phyloP scores from a whole-genome alignment of 2,329 filamentous ascomycete genomes.

The Aulographum hederae region DNA sequence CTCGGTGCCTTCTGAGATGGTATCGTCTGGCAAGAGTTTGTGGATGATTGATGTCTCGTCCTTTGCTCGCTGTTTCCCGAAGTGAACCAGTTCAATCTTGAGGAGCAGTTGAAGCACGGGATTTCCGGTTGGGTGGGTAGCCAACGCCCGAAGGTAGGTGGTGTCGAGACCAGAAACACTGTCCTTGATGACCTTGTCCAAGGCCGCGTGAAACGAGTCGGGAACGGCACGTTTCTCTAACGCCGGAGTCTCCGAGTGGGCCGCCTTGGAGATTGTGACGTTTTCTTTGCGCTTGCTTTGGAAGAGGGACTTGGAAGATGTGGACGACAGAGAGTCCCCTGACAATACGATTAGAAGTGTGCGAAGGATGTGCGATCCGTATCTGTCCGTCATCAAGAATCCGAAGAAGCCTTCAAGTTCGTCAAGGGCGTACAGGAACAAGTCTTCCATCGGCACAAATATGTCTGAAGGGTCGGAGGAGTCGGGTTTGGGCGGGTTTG shows the following conservation, averaged over 20 bases:
- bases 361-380: conserved; percentile 79
- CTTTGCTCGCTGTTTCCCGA: conserved; percentile 46
- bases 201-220: conserved; percentile 54
- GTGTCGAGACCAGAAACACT: conserved; percentile 59
- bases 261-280: conserved; percentile 39
- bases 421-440: conserved; percentile 67
- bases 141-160: conserved; percentile 64
- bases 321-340: conserved; percentile 52
- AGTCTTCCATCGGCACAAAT: conserved; percentile 55
- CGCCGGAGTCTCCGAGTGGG: conserved; percentile 26
- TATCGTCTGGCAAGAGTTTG: conserved; percentile 62
- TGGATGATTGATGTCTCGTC: conserved; percentile 53
- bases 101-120: conserved; percentile 83
- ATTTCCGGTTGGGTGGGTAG: conserved; percentile 79
- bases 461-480: conserved; percentile 28
- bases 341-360: conserved; percentile 74
- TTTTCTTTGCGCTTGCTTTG: conserved; percentile 90
- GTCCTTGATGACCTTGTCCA: conserved; percentile 67
- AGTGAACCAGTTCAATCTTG: conserved; percentile 64
- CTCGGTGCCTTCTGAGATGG: conserved; percentile 53
- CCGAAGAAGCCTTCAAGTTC: conserved; percentile 76
- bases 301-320: conserved; percentile 52
- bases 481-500: conserved; percentile 27
- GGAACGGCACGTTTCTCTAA: conserved; percentile 42
- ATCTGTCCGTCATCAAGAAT: conserved; percentile 69